A percentile compares a stretch with the other conserved stretches of the same genome.
These are phyloP conservation scores for Blastobotrys parvus DNA, from an alignment of 805 yeast genomes.

Conservation along the genomic window DNA sequence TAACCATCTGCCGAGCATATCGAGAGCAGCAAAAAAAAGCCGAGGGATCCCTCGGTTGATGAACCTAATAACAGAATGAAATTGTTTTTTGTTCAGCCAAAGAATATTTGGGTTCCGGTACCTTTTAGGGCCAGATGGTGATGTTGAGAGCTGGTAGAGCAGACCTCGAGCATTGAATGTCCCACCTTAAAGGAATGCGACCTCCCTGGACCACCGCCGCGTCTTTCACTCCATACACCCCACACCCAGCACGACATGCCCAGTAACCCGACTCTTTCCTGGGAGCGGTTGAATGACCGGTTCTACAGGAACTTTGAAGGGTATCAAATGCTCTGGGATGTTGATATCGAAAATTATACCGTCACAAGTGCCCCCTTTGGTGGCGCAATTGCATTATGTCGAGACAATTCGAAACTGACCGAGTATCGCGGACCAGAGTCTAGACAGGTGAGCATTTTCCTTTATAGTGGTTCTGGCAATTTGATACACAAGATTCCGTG, in stretches of 20 bases:
- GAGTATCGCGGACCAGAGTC: constrained; percentile 16
- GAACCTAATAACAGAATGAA: no score
- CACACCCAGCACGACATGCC: constrained; percentile 9
- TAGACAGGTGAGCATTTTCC: constrained; percentile 17
- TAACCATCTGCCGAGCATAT: no score
- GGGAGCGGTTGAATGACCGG: constrained; percentile 73
- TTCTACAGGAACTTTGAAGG: constrained; percentile 58
- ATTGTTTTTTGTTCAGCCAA: no score
- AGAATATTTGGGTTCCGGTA: no score
- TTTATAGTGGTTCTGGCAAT: constrained; percentile 28
- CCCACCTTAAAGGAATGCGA: no score
- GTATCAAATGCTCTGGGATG: constrained; percentile 46
- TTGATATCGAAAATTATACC: constrained; percentile 34
- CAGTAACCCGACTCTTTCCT: constrained; percentile 28
- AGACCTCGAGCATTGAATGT: no score
- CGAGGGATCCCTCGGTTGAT: no score
- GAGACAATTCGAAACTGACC: constrained; percentile 26
- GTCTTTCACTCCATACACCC: no score
- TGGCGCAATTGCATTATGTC: constrained; percentile 44
- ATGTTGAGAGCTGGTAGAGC: no score
- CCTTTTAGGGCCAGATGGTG: no score
- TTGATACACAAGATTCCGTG: constrained; percentile 24
- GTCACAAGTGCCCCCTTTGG: constrained; percentile 45
- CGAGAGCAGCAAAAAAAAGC: no score
- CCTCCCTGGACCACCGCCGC: no score